Percentiles rank a stretch among this genome's conserved stretches.
These are phyloP conservation scores for Sphaerobolus stellatus DNA, from an alignment of 1,284 basidiomycete genomes.

Conservation along the genomic window DNA sequence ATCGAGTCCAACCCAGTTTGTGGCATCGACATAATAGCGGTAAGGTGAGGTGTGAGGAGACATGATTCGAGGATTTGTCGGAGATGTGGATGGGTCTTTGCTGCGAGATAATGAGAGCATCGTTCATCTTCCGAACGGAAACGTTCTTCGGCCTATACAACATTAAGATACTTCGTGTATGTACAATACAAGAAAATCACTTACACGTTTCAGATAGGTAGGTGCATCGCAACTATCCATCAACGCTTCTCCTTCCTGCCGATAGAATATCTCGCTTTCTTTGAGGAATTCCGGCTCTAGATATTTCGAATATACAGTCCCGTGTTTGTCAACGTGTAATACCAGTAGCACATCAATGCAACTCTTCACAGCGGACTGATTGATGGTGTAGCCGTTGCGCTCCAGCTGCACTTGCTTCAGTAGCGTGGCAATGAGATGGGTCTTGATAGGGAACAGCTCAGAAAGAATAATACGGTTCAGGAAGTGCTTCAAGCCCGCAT, in stretches of 20 bases:
- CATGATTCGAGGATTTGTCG: constrained; percentile 75
- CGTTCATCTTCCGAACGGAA: constrained; percentile 85
- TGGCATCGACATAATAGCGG: constrained; percentile 74
- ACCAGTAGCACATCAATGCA: constrained; percentile 86
- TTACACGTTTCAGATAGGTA: constrained; percentile 78
- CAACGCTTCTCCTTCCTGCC: constrained; percentile 69
- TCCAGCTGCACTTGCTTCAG: constrained; percentile 89
- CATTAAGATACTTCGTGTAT: constrained; percentile 13
- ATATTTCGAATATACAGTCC: constrained; percentile 80
- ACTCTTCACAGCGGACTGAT: constrained; percentile 86
- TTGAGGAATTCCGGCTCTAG: constrained; percentile 83
- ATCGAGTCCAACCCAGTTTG: constrained; percentile 87
- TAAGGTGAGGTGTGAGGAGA: constrained; percentile 78
- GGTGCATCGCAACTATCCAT: constrained; percentile 78
- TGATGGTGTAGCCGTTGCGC: constrained; percentile 88
- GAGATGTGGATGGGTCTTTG: constrained; percentile 70
- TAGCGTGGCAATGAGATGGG: constrained; percentile 79
- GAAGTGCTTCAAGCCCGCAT: constrained; percentile 85
- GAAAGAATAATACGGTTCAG: constrained; percentile 80
- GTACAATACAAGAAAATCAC: constrained; percentile 25
- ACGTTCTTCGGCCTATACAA: constrained; percentile 73
- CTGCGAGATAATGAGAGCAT: constrained; percentile 86
- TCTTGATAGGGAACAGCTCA: constrained; percentile 65
- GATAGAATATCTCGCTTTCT: constrained; percentile 82
- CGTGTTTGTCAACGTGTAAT: constrained; percentile 41